Conservation (phyloP, 1,284 basidiomycete species). For the Kalmanozyma brasiliensis region DNA sequence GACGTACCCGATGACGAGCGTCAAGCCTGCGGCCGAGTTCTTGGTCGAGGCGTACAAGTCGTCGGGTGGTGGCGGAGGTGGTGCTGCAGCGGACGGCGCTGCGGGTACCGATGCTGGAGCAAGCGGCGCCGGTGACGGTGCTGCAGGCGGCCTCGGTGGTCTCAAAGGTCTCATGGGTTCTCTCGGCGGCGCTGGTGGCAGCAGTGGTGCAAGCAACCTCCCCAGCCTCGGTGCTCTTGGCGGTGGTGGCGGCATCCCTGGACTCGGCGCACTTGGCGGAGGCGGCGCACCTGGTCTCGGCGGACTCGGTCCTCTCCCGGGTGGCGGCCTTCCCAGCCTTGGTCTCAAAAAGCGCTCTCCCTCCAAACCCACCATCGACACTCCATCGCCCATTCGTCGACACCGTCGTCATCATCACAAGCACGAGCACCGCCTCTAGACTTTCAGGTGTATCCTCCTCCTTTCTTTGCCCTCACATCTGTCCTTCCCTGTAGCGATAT, state of each 20-base stretch:
- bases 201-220: not conserved
- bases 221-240: not conserved
- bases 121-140: not conserved
- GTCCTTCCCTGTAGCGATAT: not conserved
- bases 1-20: conserved; percentile 14
- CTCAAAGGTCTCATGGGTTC: conserved; percentile 1
- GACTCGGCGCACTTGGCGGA: not conserved
- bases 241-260: not conserved
- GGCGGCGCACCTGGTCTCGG: not conserved
- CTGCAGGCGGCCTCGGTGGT: conserved; percentile 1
- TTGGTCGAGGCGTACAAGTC: conserved; percentile 23
- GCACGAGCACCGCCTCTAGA: not conserved
- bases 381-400: not conserved
- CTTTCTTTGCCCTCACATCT: too few relatives aligned
- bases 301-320: not conserved
- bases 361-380: too few relatives aligned
- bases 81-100: not conserved
- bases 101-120: not conserved
- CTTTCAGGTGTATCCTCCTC: not conserved
- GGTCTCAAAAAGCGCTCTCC: conserved; percentile 11
- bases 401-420: conserved; percentile 3
- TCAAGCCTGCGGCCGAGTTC: conserved; percentile 15
- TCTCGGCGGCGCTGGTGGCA: conserved; percentile 5
- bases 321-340: not conserved
- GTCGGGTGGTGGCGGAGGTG: conserved; percentile 7